phyloP scores from a whole-genome alignment of 805 yeast genomes.

The Metschnikowia continentalis region DNA sequence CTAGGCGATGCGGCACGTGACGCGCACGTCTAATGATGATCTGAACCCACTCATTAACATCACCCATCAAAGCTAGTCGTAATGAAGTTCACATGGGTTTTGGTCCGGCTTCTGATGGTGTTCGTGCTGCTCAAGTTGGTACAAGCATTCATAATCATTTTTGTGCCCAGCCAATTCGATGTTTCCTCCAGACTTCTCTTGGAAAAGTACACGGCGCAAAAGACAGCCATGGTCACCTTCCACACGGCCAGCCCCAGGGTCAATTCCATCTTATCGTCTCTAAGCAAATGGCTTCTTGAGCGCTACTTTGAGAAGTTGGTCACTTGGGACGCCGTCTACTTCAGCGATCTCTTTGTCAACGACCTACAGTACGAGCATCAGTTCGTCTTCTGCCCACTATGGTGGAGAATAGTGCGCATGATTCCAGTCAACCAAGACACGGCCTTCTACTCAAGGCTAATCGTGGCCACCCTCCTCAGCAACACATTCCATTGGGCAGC shows the following conservation, averaged over 20 bases:
- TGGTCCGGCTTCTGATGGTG: constrained; percentile 5
- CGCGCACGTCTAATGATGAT: background rate
- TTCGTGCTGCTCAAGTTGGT: constrained; percentile 32
- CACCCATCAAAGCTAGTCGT: background rate
- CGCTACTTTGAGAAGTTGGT: constrained; percentile 50
- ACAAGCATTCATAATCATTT: constrained; percentile 36
- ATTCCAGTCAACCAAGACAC: constrained; percentile 6
- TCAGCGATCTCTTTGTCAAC: constrained; percentile 50
- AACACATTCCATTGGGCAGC: constrained; percentile 51
- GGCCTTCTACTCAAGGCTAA: constrained; percentile 13
- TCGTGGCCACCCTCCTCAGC: constrained; percentile 40
- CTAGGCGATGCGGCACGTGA: background rate
- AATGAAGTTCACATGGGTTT: background rate
- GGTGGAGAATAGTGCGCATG: constrained; percentile 54
- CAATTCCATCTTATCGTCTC: constrained; percentile 5
- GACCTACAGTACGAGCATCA: constrained; percentile 76
- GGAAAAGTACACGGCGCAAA: constrained; percentile 14
- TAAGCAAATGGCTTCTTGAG: background rate
- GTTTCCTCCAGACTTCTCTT: constrained; percentile 42
- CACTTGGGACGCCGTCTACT: constrained; percentile 86
- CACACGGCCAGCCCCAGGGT: constrained; percentile 7
- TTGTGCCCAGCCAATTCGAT: constrained; percentile 47
- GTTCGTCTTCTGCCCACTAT: constrained; percentile 78
- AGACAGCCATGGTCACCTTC: constrained; percentile 5
- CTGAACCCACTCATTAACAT: background rate